Base-by-base conservation (phyloP, 2,329 filamentous ascomycete genomes). In the Fusarium avenaceum region DNA sequence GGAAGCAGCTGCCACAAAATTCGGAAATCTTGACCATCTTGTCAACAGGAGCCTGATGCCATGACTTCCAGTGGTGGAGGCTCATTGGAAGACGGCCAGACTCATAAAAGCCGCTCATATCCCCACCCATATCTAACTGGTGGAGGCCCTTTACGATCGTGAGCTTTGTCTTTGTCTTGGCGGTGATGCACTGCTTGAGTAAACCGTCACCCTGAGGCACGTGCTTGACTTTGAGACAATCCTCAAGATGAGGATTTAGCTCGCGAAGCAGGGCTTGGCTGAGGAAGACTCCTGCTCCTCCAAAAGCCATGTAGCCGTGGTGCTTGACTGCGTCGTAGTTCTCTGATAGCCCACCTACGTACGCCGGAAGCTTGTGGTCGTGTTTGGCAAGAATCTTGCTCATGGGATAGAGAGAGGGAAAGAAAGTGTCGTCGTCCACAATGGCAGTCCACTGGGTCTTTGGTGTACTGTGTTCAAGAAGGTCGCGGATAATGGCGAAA, bases 381-480 rank as follows among this genome's bases (percentile, higher is more conserved):
- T 86, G 81, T 38, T 77, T 73, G 33, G 71, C 72, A 3, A 89
- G 80, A 7, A 82, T 79, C n/a, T 81, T 74, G 22, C 82, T 78
- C 17, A 90, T 77, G 1, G 80, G 80, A 51, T 83, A 75, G 44
- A 89, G 81, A 3, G 84, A 86, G 3, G 85, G 82, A 74, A 89
- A 89, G 75, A 90, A 89, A 2, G 87, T 90, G 69, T 90, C 87
- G 70, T 90, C 87, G 71, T 90, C 87, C 38, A 89, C 82, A 48
- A 89, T 79, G 45, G 82, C 84, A 15, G 83, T 81, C 87, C 87
- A 90, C 32, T 80, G 77, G 0, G 86, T 87, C 15, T 79, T 70
- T 0, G 81, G 75, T 11, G 77, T 80, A 32, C 79, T 74, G 49
- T 82, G 77, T 24, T 80, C 73, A 24, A 86, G 76, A 62, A 89